Conservation (phyloP, 768 basidiomycete species). For the Phaffia tasmanica region DNA sequence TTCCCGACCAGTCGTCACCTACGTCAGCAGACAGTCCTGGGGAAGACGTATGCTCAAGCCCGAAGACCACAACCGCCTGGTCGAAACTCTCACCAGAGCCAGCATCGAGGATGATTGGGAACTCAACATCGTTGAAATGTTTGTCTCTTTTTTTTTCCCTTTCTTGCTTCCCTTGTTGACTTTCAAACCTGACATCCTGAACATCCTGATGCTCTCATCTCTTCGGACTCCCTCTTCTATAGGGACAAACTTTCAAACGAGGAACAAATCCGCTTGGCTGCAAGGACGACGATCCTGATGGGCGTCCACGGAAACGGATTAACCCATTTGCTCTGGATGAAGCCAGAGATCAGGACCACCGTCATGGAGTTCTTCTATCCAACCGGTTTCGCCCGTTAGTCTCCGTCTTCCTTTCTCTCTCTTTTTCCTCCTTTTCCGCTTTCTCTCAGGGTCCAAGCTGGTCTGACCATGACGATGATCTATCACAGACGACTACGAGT, state of each 20-base stretch:
- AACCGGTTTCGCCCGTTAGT: slow-evolving; percentile 72
- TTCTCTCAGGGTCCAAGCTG: too few relatives aligned
- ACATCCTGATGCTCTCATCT: neutral
- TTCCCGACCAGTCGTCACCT: slow-evolving; percentile 67
- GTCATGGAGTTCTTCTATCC: slow-evolving; percentile 89
- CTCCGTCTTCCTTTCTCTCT: neutral
- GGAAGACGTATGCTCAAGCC: slow-evolving; percentile 66
- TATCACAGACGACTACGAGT: slow-evolving; percentile 8
- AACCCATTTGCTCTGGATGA: slow-evolving; percentile 86
- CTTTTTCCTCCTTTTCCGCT: neutral
- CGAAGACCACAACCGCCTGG: slow-evolving; percentile 66
- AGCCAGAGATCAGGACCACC: slow-evolving; percentile 63
- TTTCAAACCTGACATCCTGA: neutral
- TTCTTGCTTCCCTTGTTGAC: neutral
- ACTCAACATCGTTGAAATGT: slow-evolving; percentile 42
- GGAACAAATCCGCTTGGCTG: slow-evolving; percentile 71
- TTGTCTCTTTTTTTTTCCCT: neutral
- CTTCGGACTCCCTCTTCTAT: neutral
- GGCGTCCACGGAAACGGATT: slow-evolving; percentile 48
- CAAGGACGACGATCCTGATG: slow-evolving; percentile 62
- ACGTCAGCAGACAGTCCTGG: slow-evolving; percentile 82
- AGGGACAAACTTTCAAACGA: slow-evolving; percentile 55
- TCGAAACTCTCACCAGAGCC: slow-evolving; percentile 58
- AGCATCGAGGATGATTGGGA: slow-evolving; percentile 57
- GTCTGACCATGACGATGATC: neutral